Percentiles rank a stretch among this genome's conserved stretches.
These are phyloP conservation scores for Coemansia sp. DNA, from an alignment of 192 early-diverging fungal genomes.

Conservation along the genomic window DNA sequence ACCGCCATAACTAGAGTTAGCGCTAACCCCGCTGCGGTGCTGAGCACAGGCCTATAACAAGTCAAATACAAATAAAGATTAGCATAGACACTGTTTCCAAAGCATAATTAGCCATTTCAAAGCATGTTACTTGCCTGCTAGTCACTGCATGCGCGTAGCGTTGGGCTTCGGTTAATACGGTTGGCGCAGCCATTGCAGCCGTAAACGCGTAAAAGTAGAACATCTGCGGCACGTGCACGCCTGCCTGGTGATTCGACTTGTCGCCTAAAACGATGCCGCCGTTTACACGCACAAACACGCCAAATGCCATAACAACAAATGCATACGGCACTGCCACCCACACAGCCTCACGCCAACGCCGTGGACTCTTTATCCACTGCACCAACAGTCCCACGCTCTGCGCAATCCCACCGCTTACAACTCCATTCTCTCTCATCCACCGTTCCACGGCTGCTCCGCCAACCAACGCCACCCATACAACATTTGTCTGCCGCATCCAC, in stretches of 20 bases:
- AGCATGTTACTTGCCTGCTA: not conserved
- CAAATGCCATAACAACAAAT: constrained; percentile 53
- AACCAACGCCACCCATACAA: constrained; percentile 79
- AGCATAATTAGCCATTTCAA: too few relatives aligned
- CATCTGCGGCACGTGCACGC: constrained; percentile 77
- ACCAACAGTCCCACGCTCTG: constrained; percentile 11
- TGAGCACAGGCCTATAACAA: constrained; percentile 13
- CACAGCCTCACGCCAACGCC: too few relatives aligned
- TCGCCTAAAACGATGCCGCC: constrained; percentile 88
- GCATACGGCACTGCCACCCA: constrained; percentile 18
- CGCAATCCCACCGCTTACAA: not conserved
- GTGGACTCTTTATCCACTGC: constrained; percentile 5
- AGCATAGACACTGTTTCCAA: not conserved
- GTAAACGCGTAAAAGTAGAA: constrained; percentile 78
- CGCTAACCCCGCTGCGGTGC: not conserved
- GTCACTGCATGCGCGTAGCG: not conserved
- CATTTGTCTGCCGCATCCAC: constrained; percentile 89
- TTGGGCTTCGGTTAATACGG: constrained; percentile 16
- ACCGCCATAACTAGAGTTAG: constrained; percentile 25
- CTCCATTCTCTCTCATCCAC: constrained; percentile 8
- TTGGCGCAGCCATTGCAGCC: constrained; percentile 51
- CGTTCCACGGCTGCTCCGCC: constrained; percentile 21
- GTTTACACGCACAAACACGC: constrained; percentile 71
- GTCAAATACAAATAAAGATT: not conserved
- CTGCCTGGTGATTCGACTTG: constrained; percentile 75